A percentile compares a stretch with the other conserved stretches of the same genome.
Evolutionary conservation across 495 filamentous ascomycete genomes (phyloP).

Genomic region (Lasiosphaeria ovina): DNA sequence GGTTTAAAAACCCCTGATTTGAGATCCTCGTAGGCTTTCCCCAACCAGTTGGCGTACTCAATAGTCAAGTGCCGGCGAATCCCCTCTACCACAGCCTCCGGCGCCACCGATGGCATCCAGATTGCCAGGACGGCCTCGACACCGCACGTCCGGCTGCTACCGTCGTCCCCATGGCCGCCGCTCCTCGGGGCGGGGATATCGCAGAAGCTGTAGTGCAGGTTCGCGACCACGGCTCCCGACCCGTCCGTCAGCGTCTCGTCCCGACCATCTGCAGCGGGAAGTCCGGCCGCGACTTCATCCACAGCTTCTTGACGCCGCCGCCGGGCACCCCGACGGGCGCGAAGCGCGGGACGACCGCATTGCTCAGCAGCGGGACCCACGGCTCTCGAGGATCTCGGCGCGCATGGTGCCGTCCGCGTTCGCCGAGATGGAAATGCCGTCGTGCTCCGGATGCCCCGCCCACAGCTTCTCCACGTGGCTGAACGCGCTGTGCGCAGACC

Average conservation of each 20-base stretch:
- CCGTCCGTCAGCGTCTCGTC: conserved; percentile 19
- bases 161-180: background rate
- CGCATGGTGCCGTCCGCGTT: conserved; percentile 14
- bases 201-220: conserved; percentile 19
- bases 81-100: conserved; percentile 17
- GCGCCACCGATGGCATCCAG: conserved; percentile 21
- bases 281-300: conserved; percentile 12
- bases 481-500: conserved; percentile 21
- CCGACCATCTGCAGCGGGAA: conserved; percentile 15
- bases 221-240: conserved; percentile 17
- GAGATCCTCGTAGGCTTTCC: conserved; percentile 21
- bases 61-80: conserved; percentile 21
- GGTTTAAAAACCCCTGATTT: conserved; percentile 12
- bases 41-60: conserved; percentile 27
- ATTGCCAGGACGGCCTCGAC: conserved; percentile 25
- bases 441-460: conserved; percentile 23
- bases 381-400: conserved; percentile 25
- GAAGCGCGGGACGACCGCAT: conserved; percentile 9
- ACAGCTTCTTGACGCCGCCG: conserved; percentile 16
- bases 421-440: conserved; percentile 6
- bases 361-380: conserved; percentile 25
- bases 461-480: conserved; percentile 15
- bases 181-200: conserved; percentile 14
- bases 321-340: conserved; percentile 14
- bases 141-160: background rate